phyloP scores from a whole-genome alignment of 1,139 yeast species.

The Suhomyces bolitotheri region DNA sequence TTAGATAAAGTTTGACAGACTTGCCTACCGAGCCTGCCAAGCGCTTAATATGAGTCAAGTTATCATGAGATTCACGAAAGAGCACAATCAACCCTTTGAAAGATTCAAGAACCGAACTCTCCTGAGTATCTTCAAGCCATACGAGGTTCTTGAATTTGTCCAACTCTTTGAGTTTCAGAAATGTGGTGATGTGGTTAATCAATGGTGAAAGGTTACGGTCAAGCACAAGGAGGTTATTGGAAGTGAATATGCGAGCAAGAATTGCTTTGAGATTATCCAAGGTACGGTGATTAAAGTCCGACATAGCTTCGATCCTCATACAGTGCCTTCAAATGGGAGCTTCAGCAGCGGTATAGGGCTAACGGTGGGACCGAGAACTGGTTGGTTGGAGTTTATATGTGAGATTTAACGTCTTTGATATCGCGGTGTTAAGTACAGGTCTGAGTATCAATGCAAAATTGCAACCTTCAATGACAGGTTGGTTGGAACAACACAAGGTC shows the following conservation, averaged over 20 bases:
- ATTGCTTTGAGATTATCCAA: conserved; percentile 25
- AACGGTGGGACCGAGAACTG: too few relatives aligned
- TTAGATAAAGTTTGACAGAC: conserved; percentile 23
- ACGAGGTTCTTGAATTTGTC: conserved; percentile 60
- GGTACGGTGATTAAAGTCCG: conserved; percentile 12
- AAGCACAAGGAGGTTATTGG: conserved; percentile 50
- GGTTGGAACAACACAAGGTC: too few relatives aligned
- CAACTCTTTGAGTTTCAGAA: conserved; percentile 53
- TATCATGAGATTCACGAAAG: conserved; percentile 22
- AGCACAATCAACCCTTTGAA: conserved; percentile 42
- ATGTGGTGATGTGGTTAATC: conserved; percentile 62
- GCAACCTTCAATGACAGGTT: too few relatives aligned
- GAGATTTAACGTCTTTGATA: too few relatives aligned
- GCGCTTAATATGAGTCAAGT: conserved; percentile 9
- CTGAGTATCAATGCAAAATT: too few relatives aligned
- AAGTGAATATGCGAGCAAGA: conserved; percentile 30
- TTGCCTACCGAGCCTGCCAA: conserved; percentile 9
- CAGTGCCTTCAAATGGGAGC: too few relatives aligned
- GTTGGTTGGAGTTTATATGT: too few relatives aligned
- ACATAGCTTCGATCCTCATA: background rate
- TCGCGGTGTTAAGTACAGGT: too few relatives aligned
- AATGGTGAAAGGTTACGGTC: conserved; percentile 56
- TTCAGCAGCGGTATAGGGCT: too few relatives aligned
- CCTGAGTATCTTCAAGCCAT: conserved; percentile 45
- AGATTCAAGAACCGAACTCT: conserved; percentile 13